phyloP scores from a whole-genome alignment of 2,329 filamentous ascomycete genomes.

The Didymella segeticola region DNA sequence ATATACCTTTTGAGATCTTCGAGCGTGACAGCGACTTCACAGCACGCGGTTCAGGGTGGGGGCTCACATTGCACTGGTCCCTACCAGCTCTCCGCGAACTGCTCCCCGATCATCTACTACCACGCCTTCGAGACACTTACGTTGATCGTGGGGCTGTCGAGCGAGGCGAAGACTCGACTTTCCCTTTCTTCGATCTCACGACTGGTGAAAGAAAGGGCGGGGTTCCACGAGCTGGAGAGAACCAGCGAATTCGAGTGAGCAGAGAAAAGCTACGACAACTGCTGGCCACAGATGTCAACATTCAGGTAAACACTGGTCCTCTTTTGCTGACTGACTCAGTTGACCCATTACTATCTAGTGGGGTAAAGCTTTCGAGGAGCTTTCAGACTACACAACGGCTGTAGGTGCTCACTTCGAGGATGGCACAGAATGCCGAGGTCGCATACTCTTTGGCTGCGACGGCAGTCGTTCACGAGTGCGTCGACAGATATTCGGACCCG shows the following conservation, averaged over 20 bases:
- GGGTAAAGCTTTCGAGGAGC: slow-evolving; percentile 11
- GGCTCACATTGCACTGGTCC: slow-evolving; percentile 24
- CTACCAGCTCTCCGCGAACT: slow-evolving; percentile 16
- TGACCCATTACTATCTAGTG: slow-evolving; percentile 1
- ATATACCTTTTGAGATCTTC: slow-evolving; percentile 30
- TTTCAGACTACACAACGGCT: background rate
- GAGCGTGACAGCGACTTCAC: slow-evolving; percentile 27
- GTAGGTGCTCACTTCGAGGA: slow-evolving; percentile 18
- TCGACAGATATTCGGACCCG: background rate
- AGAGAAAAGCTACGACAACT: slow-evolving; percentile 14
- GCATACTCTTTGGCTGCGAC: slow-evolving; percentile 20
- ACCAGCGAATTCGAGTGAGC: slow-evolving; percentile 16
- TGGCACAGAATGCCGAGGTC: slow-evolving; percentile 11
- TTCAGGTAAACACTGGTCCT: slow-evolving; percentile 1
- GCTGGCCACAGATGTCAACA: slow-evolving; percentile 15
- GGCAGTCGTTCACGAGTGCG: slow-evolving; percentile 16
- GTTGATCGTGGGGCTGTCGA: slow-evolving; percentile 21
- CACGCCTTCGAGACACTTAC: slow-evolving; percentile 15
- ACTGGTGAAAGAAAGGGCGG: slow-evolving; percentile 14
- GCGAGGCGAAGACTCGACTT: slow-evolving; percentile 14
- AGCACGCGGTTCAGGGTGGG: slow-evolving; percentile 28
- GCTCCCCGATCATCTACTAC: slow-evolving; percentile 8
- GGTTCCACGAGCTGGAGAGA: slow-evolving; percentile 6
- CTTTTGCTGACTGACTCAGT: background rate
- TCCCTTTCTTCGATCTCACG: slow-evolving; percentile 23